Conservation (phyloP, 2,329 filamentous ascomycete species). For the Claviceps lovelessii region DNA sequence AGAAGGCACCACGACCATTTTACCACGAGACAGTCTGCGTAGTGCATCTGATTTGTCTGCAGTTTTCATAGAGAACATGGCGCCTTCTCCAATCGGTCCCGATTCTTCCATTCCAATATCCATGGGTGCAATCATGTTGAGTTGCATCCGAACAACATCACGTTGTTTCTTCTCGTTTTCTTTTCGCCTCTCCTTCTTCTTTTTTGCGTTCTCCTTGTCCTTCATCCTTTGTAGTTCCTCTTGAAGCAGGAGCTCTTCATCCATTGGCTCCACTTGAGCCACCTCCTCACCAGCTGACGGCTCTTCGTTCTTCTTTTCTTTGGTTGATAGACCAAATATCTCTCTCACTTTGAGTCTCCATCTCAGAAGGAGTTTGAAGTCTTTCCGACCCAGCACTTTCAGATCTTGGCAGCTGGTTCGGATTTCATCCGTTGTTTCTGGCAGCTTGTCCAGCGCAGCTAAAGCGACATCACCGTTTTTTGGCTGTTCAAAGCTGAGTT, state of each 20-base stretch:
- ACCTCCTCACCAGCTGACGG: conserved; percentile 39
- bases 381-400: conserved; percentile 81
- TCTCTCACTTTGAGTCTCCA: conserved; percentile 86
- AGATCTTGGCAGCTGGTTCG: conserved; percentile 66
- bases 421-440: conserved; percentile 76
- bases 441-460: conserved; percentile 69
- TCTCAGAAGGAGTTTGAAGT: conserved; percentile 77
- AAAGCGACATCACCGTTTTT: conserved; percentile 72
- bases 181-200: conserved; percentile 68
- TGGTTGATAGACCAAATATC: conserved; percentile 64
- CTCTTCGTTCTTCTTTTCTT: conserved; percentile 48
- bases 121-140: conserved; percentile 91
- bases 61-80: conserved; percentile 75
- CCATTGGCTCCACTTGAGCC: conserved; percentile 75
- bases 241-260: conserved; percentile 83
- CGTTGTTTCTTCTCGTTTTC: conserved; percentile 92
- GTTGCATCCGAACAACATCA: conserved; percentile 89
- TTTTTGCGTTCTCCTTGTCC: conserved; percentile 61
- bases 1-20: conserved; percentile 58
- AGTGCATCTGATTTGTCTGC: conserved; percentile 63
- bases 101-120: conserved; percentile 88
- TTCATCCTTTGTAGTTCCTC: conserved; percentile 72
- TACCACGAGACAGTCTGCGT: conserved; percentile 49
- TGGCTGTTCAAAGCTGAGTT: conserved; percentile 68
- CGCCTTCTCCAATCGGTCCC: conserved; percentile 61